Evolutionary conservation across 768 basidiomycete species (phyloP), one percentile per base, ranked within the genome.

Genomic region (Hericium alpestre): DNA sequence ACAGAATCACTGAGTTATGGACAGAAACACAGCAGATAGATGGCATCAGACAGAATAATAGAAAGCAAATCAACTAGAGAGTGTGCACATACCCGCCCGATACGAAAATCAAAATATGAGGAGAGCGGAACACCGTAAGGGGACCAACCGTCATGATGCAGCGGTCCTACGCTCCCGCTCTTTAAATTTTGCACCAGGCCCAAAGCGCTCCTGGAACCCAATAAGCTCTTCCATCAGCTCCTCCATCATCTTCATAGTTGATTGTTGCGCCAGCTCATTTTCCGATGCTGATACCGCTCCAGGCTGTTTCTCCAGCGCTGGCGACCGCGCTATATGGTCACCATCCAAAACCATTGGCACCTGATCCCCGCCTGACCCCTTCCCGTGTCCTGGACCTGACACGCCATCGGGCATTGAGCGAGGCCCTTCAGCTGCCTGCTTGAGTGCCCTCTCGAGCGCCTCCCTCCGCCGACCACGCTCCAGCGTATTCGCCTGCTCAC

Each of bases 181-280:
- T 59, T 69, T 73, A 48, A 61, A 69, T 67, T 75, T 79, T 50
- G 72, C 67, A 37, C 78, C 75, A 6, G 77, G 77, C n/a, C 87
- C 87, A 71, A 89, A 93, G 56, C 82, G 78, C 67, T 94, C 91
- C 71, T 94, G 93, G 67, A 95, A 94, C 40, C 72, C 76, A 61
- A 93, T 90, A 23, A 94, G 72, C 68, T 94, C 92, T 65, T 89
- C 81, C 84, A 93, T 93, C 10, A 95, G 74, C 64, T 88, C 90
- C 67, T 93, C 92, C 86, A 95, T 90, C 74, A 87, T 76, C 70
- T 81, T 84, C 81, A 89, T 87, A 41, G 86, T 86, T 65, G 67
- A 66, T 50, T 63, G 55, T 2, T 56, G 52, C 8, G 20, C 38
- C 6, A 38, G n/a, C n/a, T 27, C 49, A 8, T 54, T 39, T 23